Base-by-base conservation (phyloP, 257 asterid genomes). In the Euphrasia confusa region DNA sequence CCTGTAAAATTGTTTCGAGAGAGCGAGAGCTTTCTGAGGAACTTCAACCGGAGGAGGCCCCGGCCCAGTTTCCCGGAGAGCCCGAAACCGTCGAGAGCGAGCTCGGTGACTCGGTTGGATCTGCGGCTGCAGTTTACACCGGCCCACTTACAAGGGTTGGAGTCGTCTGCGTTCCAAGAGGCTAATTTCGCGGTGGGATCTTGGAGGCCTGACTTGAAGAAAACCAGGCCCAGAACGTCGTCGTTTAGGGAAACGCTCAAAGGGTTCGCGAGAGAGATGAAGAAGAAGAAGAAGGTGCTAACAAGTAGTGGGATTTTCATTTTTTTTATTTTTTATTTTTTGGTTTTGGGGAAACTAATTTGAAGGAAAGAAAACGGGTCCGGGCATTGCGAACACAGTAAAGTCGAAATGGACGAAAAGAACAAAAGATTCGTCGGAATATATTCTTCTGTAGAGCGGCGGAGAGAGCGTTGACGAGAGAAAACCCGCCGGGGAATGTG, bases 141-240 rank as follows among this genome's bases (percentile, higher is more conserved):
- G 55, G 63, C 24, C 99, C 99, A 93, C 37, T 70, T 80, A 66
- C 97, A 93, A 10, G 99, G 90, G 82, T 77, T 87, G 13, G 82
- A 81, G 44, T 82, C 97, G 48, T 93, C 97, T 74, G 83, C 99
- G 60, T 80, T 87, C 99, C 99, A 93, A 35, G 99, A 89, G 40
- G 33, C 60, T 40, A 93, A 65, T 69, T 85, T 89, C 27, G 86
- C 84, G 9, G 75, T 75, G 48, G 96, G 95, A 80, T 89, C 99
- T 71, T 71, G 73, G 66, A 87, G 64, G 68, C 87, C 97, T 15
- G 96, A 88, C 71, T 83, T 93, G 81, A 93, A 93, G 62, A 87
- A 96, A 67, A 89, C 85, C 71, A 93, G 68, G 27, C 99, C 99
- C 74, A 93, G 72, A 74, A 89, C 94, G 75, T 93, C 99, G 63